Evolutionary conservation across 192 early-diverging fungal species (phyloP).

Genomic region (Coemansia sp.): DNA sequence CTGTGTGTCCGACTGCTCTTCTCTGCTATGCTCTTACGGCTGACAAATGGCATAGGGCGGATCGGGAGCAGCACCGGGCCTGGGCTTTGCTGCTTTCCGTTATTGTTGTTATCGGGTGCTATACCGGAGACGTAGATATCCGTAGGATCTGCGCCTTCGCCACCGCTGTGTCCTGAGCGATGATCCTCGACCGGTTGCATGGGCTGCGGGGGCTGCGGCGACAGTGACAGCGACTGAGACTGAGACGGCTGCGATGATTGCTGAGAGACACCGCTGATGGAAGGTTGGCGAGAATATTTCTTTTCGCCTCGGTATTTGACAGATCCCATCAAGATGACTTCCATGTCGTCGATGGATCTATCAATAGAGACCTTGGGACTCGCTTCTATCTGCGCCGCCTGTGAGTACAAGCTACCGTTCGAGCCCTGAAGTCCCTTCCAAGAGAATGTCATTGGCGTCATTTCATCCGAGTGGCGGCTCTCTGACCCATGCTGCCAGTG

Average conservation of each 20-base stretch:
- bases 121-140: neutral
- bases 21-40: neutral
- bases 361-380: neutral
- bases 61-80: neutral
- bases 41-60: neutral
- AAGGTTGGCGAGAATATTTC: conserved; percentile 3
- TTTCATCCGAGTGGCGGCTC: conserved; percentile 1
- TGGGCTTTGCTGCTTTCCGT: neutral
- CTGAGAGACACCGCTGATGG: neutral
- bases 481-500: neutral
- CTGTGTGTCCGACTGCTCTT: neutral
- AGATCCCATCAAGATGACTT: conserved; percentile 35
- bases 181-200: neutral
- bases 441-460: conserved; percentile 13
- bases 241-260: neutral
- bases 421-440: neutral
- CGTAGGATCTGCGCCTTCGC: neutral
- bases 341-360: neutral
- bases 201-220: neutral
- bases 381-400: neutral
- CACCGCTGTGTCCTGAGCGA: neutral
- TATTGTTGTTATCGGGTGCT: neutral
- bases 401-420: neutral
- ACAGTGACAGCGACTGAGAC: neutral
- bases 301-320: conserved; percentile 34